Evolutionary conservation across 345 rosid genomes (phyloP).

Genomic region (Ceriops tagal): DNA sequence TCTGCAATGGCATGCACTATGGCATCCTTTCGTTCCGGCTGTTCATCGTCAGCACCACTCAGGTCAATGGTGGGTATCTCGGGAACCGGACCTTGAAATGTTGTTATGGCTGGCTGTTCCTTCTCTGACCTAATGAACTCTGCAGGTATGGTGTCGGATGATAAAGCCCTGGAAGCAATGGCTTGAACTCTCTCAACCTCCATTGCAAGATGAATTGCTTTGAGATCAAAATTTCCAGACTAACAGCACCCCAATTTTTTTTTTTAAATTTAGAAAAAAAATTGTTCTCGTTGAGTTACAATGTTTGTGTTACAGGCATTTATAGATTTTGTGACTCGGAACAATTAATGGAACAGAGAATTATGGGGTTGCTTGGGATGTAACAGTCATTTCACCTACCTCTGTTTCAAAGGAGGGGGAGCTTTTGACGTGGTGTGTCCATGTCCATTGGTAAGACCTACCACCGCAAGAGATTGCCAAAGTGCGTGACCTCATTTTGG

Average conservation of each 20-base stretch:
- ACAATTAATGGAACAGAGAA: too few relatives aligned
- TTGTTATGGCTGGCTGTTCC: constrained; percentile 71
- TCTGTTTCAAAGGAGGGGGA: neutral
- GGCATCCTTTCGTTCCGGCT: constrained; percentile 26
- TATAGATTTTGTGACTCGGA: too few relatives aligned
- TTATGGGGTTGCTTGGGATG: too few relatives aligned
- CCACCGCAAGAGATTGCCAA: neutral
- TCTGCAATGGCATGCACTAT: constrained; percentile 20
- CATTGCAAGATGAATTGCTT: neutral
- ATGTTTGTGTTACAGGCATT: too few relatives aligned
- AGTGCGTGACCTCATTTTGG: too few relatives aligned
- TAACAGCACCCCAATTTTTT: neutral
- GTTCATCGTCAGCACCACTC: constrained; percentile 6
- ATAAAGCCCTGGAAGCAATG: neutral
- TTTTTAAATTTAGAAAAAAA: neutral
- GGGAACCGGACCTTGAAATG: constrained; percentile 44
- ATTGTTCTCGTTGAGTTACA: too few relatives aligned
- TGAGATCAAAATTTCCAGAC: neutral
- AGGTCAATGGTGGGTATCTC: constrained; percentile 52
- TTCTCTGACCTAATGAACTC: constrained; percentile 61
- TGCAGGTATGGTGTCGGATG: constrained; percentile 44
- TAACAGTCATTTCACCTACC: neutral
- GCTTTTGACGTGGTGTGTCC: neutral
- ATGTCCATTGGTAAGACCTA: neutral
- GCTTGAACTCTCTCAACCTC: constrained; percentile 13